These are phyloP conservation scores for Zarea fungicola DNA, from an alignment of 2,329 filamentous ascomycete genomes.

Conservation along the genomic window DNA sequence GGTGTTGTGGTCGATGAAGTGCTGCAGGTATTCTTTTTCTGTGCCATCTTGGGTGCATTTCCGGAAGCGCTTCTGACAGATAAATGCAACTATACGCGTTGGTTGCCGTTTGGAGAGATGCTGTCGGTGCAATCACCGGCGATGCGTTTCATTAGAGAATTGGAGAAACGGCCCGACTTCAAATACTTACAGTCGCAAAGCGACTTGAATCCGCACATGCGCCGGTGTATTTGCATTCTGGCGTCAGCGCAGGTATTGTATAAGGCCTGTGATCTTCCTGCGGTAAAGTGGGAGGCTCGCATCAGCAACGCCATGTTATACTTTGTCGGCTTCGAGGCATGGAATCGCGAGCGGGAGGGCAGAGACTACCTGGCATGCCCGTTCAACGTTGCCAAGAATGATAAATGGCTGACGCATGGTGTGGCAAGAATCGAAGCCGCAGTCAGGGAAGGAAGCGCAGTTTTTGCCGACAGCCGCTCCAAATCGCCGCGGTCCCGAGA, in stretches of 20 bases:
- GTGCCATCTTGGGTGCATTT: not conserved
- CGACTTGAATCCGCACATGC: not conserved
- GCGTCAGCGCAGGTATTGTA: not conserved
- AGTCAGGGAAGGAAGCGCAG: not conserved
- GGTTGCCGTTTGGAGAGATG: not conserved
- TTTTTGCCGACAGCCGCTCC: not conserved
- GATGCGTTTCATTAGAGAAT: not conserved
- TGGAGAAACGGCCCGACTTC: not conserved
- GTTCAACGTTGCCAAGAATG: constrained; percentile 6
- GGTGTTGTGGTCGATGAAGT: not conserved
- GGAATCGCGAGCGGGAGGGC: constrained; percentile 7
- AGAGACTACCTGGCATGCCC: constrained; percentile 3
- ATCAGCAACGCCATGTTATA: constrained; percentile 1
- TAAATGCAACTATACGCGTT: not conserved
- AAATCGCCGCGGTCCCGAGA: not conserved
- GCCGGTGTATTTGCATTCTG: constrained; percentile 1
- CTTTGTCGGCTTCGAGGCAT: constrained; percentile 14
- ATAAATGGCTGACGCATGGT: constrained; percentile 3
- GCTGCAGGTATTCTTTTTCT: constrained; percentile 2
- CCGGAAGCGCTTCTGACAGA: not conserved
- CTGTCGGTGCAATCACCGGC: not conserved
- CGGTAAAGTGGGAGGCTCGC: constrained; percentile 4
- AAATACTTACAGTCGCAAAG: not conserved
- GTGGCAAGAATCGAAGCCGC: too few species aligned
- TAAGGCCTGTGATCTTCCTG: not conserved